These are phyloP conservation scores for Stagonosporopsis vannaccii DNA, from an alignment of 2,329 filamentous ascomycete species.

Conservation along the genomic window DNA sequence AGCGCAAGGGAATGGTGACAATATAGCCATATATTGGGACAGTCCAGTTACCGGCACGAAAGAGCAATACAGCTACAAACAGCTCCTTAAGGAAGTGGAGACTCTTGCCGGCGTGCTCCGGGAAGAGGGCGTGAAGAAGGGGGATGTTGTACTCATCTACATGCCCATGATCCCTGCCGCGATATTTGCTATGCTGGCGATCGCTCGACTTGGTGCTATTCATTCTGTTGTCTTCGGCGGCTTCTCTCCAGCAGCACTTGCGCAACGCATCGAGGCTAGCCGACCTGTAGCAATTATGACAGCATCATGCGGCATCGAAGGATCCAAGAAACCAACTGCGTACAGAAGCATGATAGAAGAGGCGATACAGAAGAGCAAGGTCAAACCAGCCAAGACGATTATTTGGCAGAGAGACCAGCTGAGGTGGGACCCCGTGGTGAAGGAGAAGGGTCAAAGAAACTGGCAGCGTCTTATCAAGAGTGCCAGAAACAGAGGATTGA, in stretches of 20 bases:
- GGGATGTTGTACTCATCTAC: conserved; percentile 89
- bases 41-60: conserved; percentile 81
- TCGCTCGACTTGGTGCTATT: conserved; percentile 81
- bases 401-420: conserved; percentile 85
- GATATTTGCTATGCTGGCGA: conserved; percentile 83
- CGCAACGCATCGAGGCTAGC: conserved; percentile 87
- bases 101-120: conserved; percentile 80
- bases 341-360: conserved; percentile 79
- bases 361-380: conserved; percentile 70
- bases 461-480: conserved; percentile 82
- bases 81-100: conserved; percentile 81
- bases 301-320: conserved; percentile 91
- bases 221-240: conserved; percentile 94
- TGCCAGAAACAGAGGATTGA: conserved; percentile 70
- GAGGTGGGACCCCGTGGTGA: conserved; percentile 74
- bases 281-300: conserved; percentile 80
- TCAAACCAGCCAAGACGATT: conserved; percentile 76
- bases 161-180: conserved; percentile 97
- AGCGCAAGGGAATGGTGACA: conserved; percentile 72
- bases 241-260: conserved; percentile 81
- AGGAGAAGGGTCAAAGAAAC: conserved; percentile 72
- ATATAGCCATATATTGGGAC: conserved; percentile 83
- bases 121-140: conserved; percentile 81
- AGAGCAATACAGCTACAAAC: conserved; percentile 74
- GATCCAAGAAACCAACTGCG: conserved; percentile 77